These are phyloP conservation scores for Allium fistulosum DNA, from an alignment of 106 monocot genomes.

Conservation along the genomic window DNA sequence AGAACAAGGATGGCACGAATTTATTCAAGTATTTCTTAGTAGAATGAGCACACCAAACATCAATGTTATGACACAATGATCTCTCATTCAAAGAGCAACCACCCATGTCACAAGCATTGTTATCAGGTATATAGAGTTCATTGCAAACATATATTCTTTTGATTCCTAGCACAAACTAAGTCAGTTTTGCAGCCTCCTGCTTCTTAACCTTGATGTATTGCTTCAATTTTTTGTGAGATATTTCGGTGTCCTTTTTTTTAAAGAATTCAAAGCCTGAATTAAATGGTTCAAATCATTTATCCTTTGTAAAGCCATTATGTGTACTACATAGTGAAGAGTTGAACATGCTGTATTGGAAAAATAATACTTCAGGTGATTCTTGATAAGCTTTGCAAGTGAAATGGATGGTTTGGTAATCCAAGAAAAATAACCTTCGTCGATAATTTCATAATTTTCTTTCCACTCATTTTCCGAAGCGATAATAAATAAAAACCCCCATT, in stretches of 20 bases:
- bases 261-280: constrained; percentile 50
- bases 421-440: constrained; percentile 61
- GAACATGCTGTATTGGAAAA: constrained; percentile 15
- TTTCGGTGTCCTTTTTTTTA: constrained; percentile 12
- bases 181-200: constrained; percentile 50
- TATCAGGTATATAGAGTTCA: constrained; percentile 5
- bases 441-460: constrained; percentile 25
- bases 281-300: constrained; percentile 57
- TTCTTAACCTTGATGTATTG: constrained; percentile 13
- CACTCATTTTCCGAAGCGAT: constrained; percentile 44
- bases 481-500: constrained; percentile 42
- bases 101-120: constrained; percentile 43
- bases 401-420: constrained; percentile 50
- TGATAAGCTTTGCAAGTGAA: constrained; percentile 45
- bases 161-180: constrained; percentile 34
- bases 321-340: constrained; percentile 50
- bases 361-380: constrained; percentile 23
- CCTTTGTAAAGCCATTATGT: constrained; percentile 59
- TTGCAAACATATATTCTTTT: not conserved
- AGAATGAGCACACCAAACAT: constrained; percentile 71
- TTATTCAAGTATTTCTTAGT: constrained; percentile 37
- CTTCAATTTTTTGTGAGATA: constrained; percentile 20
- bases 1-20: constrained; percentile 53
- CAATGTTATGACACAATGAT: constrained; percentile 63
- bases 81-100: constrained; percentile 54